A percentile compares a stretch with the other conserved stretches of the same genome.
Conservation (phyloP, 805 yeast species). For the Metschnikowia matae region DNA sequence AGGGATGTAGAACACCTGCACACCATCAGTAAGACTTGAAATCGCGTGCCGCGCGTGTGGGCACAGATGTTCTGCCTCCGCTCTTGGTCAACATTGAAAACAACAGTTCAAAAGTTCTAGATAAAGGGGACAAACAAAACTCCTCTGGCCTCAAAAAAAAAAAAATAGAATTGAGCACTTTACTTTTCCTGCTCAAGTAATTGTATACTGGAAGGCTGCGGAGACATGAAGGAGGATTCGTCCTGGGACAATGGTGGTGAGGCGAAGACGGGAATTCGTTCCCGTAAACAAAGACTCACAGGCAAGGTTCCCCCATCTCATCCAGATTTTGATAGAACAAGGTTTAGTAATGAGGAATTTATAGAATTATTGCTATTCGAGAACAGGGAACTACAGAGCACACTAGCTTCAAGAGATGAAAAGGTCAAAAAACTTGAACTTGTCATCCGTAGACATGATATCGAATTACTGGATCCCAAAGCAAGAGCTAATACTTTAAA, state of each 20-base stretch:
- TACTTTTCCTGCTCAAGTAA: neutral
- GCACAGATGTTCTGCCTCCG: constrained; percentile 2
- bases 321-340: constrained; percentile 31
- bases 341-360: constrained; percentile 26
- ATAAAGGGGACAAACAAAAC: neutral
- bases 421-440: constrained; percentile 6
- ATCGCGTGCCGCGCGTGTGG: constrained; percentile 4
- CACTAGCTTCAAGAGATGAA: constrained; percentile 6
- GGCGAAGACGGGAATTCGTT: neutral
- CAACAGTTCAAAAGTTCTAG: neutral
- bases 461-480: neutral
- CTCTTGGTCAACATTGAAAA: neutral
- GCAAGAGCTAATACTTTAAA: neutral
- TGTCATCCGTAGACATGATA: neutral
- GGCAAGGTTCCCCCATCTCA: constrained; percentile 28
- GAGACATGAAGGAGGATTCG: neutral
- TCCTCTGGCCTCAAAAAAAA: neutral
- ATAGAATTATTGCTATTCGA: constrained; percentile 36
- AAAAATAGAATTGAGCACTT: neutral
- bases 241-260: neutral
- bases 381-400: constrained; percentile 30
- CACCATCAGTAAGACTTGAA: constrained; percentile 2
- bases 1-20: constrained; percentile 3
- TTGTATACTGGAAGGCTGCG: neutral
- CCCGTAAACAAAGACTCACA: constrained; percentile 2